Evolutionary conservation across 352 stramenopile genomes (phyloP), one percentile per base, ranked within the genome.

Genomic region (Pythium insidiosum): DNA sequence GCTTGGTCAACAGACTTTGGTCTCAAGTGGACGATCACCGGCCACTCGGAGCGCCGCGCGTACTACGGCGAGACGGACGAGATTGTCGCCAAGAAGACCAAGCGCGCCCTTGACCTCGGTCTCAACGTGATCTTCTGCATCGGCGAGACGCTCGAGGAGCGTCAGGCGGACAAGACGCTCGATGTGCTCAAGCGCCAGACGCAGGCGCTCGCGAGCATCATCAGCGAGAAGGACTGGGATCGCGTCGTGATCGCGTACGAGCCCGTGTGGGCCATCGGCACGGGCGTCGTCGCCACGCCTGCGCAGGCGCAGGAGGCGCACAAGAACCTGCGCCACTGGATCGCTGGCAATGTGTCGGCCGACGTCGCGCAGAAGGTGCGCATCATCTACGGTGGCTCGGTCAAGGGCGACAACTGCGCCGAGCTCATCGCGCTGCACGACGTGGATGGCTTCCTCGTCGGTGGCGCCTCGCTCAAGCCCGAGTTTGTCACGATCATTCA

Each of bases 191-290:
- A 77, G 39, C 73, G 95, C 38, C 97, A 99, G 72, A 91, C 98
- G 12, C 80, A 98, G 61, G 91, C 86, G 25, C 68, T 97, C 41
- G 82, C 79, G 18, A 68, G 77, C 46, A 74, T 89, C 18, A 85
- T 98, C 48, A 68, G 56, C 39, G 85, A 94, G 41, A 62, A 90
- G 35, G 69, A 84, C 26, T 89, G 74, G 76, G 55, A 64, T 28
- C 68, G 67, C 42, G 63, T 99, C 40, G 95, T 97, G 36, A 90
- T 98, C 60, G 95, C 94, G 16, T 98, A 98, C 61, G 90, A 97
- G 64, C 95, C 95, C 13, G 96, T 98, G 51, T 98, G 95, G 95
- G 95, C 95, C 24, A 98, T 98, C 63, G 95, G 94, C 60, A 99
- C 95, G 42, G 95, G 95, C 10, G 77, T 98, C 28, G 95, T 95